Conservation (phyloP, 2,329 filamentous ascomycete species). For the Penicillium sp. region DNA sequence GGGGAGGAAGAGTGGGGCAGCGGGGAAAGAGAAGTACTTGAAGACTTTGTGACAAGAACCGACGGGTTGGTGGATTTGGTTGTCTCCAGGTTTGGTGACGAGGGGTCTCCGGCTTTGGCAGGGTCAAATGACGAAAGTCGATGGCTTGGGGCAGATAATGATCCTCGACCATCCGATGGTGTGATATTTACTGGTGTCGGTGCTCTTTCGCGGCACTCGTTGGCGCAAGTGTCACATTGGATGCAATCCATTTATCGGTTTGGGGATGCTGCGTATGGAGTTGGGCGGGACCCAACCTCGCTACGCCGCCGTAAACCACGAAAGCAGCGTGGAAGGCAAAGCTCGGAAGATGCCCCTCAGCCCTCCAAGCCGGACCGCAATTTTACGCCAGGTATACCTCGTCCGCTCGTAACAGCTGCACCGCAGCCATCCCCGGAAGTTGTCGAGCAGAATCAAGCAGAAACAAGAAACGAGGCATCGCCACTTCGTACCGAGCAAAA, state of each 20-base stretch:
- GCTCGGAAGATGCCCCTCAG: conserved; percentile 15
- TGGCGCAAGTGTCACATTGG: conserved; percentile 76
- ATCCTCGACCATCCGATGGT: conserved; percentile 71
- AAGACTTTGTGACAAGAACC: conserved; percentile 75
- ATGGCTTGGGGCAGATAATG: conserved; percentile 73
- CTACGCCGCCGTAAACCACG: conserved; percentile 50
- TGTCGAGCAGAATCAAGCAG: conserved; percentile 10
- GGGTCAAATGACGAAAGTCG: conserved; percentile 32
- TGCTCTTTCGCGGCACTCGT: conserved; percentile 65
- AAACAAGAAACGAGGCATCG: conserved; percentile 16
- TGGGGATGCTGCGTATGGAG: conserved; percentile 80
- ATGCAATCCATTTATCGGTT: conserved; percentile 83
- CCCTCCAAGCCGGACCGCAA: conserved; percentile 20
- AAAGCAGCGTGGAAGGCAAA: conserved; percentile 28
- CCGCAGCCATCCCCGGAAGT: conserved; percentile 16
- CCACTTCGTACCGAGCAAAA: conserved; percentile 19
- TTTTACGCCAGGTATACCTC: conserved; percentile 43
- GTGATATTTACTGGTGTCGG: conserved; percentile 82
- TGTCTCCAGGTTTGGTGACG: conserved; percentile 77
- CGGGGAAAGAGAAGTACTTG: conserved; percentile 86
- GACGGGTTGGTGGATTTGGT: conserved; percentile 85
- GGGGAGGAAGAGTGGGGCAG: conserved; percentile 95
- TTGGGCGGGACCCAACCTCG: conserved; percentile 73
- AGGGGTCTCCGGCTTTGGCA: conserved; percentile 18
- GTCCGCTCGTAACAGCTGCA: conserved; percentile 38